Percentiles rank a stretch among this genome's conserved stretches.
Conservation (phyloP, 257 asterid species). For the Capsicum rhomboideum region DNA sequence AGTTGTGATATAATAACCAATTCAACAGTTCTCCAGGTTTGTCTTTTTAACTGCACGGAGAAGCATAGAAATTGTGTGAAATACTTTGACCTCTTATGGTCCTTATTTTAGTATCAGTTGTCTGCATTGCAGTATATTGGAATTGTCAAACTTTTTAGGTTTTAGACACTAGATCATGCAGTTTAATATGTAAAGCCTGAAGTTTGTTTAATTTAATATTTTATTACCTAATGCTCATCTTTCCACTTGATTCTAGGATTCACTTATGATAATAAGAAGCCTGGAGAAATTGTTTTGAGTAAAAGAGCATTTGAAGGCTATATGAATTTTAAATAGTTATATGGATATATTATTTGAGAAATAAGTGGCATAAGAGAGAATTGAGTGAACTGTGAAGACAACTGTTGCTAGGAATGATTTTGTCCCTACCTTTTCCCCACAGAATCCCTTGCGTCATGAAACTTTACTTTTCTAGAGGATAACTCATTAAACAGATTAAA, state of each 20-base stretch:
- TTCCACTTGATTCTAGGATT: not conserved
- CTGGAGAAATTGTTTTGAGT: not conserved
- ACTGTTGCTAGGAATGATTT: not conserved
- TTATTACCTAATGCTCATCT: not conserved
- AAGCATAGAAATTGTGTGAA: not conserved
- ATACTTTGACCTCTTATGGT: not conserved
- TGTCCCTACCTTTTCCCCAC: not conserved
- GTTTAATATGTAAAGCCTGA: not conserved
- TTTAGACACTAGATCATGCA: not conserved
- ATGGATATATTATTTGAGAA: not conserved
- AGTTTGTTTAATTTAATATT: not conserved
- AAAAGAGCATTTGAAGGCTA: not conserved
- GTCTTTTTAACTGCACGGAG: not conserved
- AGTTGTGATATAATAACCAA: slow-evolving; percentile 56
- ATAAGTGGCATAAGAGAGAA: not conserved
- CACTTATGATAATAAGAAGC: not conserved
- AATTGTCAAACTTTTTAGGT: not conserved
- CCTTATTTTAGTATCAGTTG: not conserved
- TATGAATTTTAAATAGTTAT: not conserved
- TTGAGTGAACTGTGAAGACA: not conserved
- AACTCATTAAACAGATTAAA: not conserved
- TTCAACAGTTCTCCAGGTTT: slow-evolving; percentile 75
- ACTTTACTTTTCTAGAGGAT: not conserved
- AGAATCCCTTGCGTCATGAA: not conserved
- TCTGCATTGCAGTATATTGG: not conserved